These are phyloP conservation scores for Botrytis aclada DNA, from an alignment of 2,329 filamentous ascomycete species.

Conservation along the genomic window DNA sequence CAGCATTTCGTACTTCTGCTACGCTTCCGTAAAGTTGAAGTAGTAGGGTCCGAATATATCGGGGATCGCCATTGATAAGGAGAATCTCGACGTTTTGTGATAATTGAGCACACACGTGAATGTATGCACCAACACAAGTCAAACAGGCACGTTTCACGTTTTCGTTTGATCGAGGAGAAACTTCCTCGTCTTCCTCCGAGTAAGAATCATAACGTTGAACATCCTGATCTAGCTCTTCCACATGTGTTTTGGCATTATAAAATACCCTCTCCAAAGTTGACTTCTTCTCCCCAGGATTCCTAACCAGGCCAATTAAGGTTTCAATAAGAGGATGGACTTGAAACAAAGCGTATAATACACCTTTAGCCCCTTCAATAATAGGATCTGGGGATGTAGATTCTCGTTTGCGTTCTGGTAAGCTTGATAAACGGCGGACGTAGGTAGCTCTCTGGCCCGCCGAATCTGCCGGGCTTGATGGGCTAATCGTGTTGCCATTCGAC, in stretches of 20 bases:
- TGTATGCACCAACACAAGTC: constrained; percentile 62
- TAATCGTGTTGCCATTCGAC: constrained; percentile 38
- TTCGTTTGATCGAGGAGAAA: constrained; percentile 54
- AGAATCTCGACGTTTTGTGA: constrained; percentile 61
- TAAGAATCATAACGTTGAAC: constrained; percentile 59
- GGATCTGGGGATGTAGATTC: constrained; percentile 61
- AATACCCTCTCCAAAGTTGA: constrained; percentile 66
- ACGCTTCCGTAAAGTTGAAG: constrained; percentile 65
- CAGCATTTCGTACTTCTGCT: constrained; percentile 55
- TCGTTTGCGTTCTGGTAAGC: constrained; percentile 59
- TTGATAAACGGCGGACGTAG: constrained; percentile 61
- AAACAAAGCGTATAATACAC: constrained; percentile 64
- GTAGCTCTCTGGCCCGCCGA: constrained; percentile 54
- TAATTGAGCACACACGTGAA: constrained; percentile 60
- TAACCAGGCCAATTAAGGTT: constrained; percentile 59
- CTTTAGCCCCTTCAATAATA: constrained; percentile 62
- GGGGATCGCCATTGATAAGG: constrained; percentile 62
- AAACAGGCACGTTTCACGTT: constrained; percentile 62
- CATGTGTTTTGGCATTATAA: constrained; percentile 64
- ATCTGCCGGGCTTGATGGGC: constrained; percentile 60
- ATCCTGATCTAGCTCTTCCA: constrained; percentile 63
- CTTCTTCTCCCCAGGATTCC: constrained; percentile 57
- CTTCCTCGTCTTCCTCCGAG: constrained; percentile 48
- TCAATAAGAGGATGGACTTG: constrained; percentile 68
- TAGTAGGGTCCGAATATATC: constrained; percentile 63